Base-by-base conservation (phyloP, 768 basidiomycete species). In the Psilocybe cyanescens region DNA sequence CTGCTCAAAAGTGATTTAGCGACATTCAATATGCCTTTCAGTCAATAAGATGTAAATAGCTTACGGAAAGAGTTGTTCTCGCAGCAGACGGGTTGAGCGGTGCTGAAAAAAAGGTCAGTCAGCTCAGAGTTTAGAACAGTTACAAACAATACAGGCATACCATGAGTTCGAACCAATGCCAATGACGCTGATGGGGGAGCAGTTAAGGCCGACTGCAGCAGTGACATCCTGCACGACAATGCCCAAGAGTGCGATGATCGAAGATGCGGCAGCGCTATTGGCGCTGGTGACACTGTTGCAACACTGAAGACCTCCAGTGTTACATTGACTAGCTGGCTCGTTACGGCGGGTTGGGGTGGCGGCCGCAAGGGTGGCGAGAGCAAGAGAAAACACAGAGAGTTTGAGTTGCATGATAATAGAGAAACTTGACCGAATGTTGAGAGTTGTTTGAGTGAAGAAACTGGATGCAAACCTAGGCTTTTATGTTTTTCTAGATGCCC, bases 31-130 rank as follows among this genome's bases (percentile, higher is more conserved):
- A 39, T 17, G 12, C 19, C 24, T 12, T 16, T 35, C 14, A 19
- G n/a, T 14, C 24, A 3, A 30, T 29, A 31, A 1, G n/a, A 28
- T 24, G 24, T 24, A 24, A 24, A 24, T 24, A n/a, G 51, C 74
- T 63, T 67, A 75, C 74, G 64, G 72, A 72, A 75, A 48, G 41
- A 65, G 65, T 74, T 72, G 63, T 71, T 60, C 24, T 63, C 61
- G 69, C 75, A 76, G 71, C 75, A 76, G 55, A 73, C 72, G 29
- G 73, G 59, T 58, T 74, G 71, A 30, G 68, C 62, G 59, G 69
- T 46, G 65, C 72, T 74, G 45, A 46, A 37, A 39, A 39, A 45
- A 14, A 8, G 48, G 19, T 35, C 50, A 3, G 52, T 46, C 53
- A 54, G 24, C 11, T 44, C 14, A 12, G 12, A 39, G 19, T 14